Evolutionary conservation across 164 flowering plant genomes (phyloP).

Genomic region (Paratinospora sagittata): DNA sequence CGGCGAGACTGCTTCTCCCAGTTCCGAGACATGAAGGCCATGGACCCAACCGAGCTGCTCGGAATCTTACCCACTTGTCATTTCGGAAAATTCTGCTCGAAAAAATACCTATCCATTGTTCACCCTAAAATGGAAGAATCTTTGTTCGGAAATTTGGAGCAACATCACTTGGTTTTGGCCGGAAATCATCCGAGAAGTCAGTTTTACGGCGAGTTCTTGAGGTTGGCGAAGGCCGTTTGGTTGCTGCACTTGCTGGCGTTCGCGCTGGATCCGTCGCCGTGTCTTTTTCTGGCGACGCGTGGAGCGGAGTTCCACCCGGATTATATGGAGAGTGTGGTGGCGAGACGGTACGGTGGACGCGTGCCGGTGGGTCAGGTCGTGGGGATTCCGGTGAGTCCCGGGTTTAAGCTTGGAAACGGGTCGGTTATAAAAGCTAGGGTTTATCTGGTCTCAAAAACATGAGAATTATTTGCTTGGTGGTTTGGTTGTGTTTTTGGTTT

Average conservation of each 20-base stretch:
- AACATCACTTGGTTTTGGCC: conserved; percentile 43
- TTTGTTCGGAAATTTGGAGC: conserved; percentile 77
- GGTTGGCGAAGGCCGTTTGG: conserved; percentile 81
- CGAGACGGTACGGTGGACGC: conserved; percentile 37
- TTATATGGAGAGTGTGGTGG: conserved; percentile 87
- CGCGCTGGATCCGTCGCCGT: conserved; percentile 67
- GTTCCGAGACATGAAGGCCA: conserved; percentile 73
- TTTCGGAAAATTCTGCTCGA: conserved; percentile 75
- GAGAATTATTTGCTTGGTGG: not conserved
- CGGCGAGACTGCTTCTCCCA: conserved; percentile 74
- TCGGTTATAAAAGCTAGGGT: conserved; percentile 75
- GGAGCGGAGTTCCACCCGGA: conserved; percentile 77
- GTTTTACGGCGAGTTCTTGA: conserved; percentile 67
- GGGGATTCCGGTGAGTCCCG: conserved; percentile 80
- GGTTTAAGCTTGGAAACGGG: conserved; percentile 70
- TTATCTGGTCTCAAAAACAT: conserved; percentile 43
- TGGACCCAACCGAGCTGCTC: conserved; percentile 85
- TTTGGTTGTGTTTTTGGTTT: not conserved
- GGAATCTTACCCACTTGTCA: conserved; percentile 70
- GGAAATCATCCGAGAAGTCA: conserved; percentile 77
- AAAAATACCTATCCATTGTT: conserved; percentile 62
- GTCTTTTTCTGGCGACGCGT: conserved; percentile 66
- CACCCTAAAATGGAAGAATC: conserved; percentile 97
- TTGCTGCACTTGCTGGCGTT: conserved; percentile 86
- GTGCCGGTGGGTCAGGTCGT: conserved; percentile 49